Conservation (phyloP, 306 rosid species). For the Purshia tridentata region DNA sequence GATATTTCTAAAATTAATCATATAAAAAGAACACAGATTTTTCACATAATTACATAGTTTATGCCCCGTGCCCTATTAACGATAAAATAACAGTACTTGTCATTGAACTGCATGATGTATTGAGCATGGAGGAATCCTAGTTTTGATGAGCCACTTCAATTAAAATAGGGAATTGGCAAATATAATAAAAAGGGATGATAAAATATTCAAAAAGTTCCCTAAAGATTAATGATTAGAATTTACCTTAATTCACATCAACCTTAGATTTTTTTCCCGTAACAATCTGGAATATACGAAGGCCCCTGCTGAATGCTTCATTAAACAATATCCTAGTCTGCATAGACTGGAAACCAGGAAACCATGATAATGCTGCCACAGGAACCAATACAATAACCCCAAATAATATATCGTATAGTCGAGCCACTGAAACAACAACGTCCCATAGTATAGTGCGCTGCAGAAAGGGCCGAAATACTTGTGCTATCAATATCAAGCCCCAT, state of each 20-base stretch:
- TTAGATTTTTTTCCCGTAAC: constrained; percentile 57
- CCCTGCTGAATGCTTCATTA: constrained; percentile 85
- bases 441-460: constrained; percentile 55
- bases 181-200: constrained; percentile 6
- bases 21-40: not conserved
- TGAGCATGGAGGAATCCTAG: not conserved
- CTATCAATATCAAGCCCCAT: constrained; percentile 78
- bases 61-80: not conserved
- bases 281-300: constrained; percentile 72
- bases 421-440: constrained; percentile 56
- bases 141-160: too few relatives aligned
- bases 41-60: not conserved
- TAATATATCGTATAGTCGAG: constrained; percentile 70
- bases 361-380: constrained; percentile 79
- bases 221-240: constrained; percentile 16
- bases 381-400: constrained; percentile 68
- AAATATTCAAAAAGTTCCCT: constrained; percentile 7
- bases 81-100: not conserved
- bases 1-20: not conserved
- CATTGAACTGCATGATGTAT: not conserved
- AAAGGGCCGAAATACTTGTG: constrained; percentile 70
- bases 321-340: constrained; percentile 90
- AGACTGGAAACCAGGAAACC: constrained; percentile 89
- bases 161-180: not conserved
- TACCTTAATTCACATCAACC: constrained; percentile 43